Conservation (phyloP, 2,329 filamentous ascomycete species). For the Hortaea werneckii region DNA sequence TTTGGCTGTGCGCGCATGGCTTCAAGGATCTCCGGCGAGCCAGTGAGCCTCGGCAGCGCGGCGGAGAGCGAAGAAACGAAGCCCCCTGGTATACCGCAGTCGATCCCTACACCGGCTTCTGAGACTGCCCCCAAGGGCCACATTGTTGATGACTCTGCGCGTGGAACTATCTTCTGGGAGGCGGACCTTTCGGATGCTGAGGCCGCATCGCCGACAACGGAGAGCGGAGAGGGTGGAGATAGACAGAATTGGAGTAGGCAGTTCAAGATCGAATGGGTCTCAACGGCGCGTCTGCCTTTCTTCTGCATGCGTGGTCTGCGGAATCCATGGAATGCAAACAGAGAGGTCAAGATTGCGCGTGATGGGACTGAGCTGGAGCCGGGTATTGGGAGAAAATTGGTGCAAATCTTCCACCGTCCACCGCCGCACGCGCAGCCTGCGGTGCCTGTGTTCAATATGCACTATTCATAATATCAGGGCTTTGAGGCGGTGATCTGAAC, state of each 20-base stretch:
- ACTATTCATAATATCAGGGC: too few relatives aligned
- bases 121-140: constrained; percentile 68
- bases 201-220: constrained; percentile 18
- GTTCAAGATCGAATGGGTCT: constrained; percentile 85
- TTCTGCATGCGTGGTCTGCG: constrained; percentile 77
- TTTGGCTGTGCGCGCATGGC: constrained; percentile 90
- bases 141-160: constrained; percentile 83
- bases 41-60: constrained; percentile 11
- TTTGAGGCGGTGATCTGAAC: too few relatives aligned
- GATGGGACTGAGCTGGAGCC: constrained; percentile 92
- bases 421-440: too few relatives aligned
- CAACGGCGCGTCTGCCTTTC: constrained; percentile 73
- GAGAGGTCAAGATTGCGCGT: constrained; percentile 90
- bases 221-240: constrained; percentile 25
- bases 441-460: too few relatives aligned
- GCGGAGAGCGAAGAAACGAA: constrained; percentile 4
- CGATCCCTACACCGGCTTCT: constrained; percentile 69
- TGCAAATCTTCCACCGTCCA: constrained; percentile 69
- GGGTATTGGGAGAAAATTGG: constrained; percentile 61
- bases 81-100: constrained; percentile 57
- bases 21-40: constrained; percentile 70
- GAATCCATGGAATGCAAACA: constrained; percentile 90
- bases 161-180: constrained; percentile 98
- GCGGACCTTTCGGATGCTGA: constrained; percentile 53
- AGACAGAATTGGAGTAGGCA: constrained; percentile 75